Base-by-base conservation (phyloP, 768 basidiomycete species). In the Termitomyces heimii region DNA sequence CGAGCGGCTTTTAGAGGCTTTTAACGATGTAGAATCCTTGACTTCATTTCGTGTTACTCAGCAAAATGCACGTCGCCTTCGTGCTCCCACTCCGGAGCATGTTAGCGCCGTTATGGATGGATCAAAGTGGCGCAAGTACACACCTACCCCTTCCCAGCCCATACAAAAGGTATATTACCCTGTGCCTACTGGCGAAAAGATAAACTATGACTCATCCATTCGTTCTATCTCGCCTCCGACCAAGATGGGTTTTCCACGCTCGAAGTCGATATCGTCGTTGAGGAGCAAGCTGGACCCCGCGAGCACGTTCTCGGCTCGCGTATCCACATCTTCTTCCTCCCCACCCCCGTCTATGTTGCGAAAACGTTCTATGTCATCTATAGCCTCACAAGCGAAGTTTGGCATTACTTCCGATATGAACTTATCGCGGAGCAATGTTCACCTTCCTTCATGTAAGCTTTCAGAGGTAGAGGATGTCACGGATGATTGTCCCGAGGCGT, bases 11-110 rank as follows among this genome's bases (percentile, higher is more conserved):
- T 68, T 85, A 29, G 82, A 85, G 46, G 87, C 87, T 7, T 91
- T 91, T 63, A 80, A 82, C 56, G 78, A 81, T 22, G 75, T 90
- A 26, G 86, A 91, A 68, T 71, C 82, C 34, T 81, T 73, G 49
- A 78, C 83, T 22, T 64, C 83, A 43, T 81, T 80, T 3, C 80
- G 77, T 14, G 67, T 76, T 31, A 71, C 76, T 46, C 73, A 72
- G 59, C 74, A 74, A 48, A 75, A 70, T 34, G 73, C 72, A 1
- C 72, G 69, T 22, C 67, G 74, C 22, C 64, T 73, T 13, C 70
- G 71, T 4, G 60, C 67, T 13, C 61, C 64, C 5, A 69, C 70
- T 1, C 68, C 75, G 34, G 56, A 68, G 4, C 71, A 64, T 39
- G 61, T 71, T 47, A 62, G 62, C 39, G 61, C 68, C 34, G 63